Percentiles rank a stretch among this genome's conserved stretches.
Evolutionary conservation across 2,329 filamentous ascomycete genomes (phyloP).

Genomic region (Rachicladosporium sp.): DNA sequence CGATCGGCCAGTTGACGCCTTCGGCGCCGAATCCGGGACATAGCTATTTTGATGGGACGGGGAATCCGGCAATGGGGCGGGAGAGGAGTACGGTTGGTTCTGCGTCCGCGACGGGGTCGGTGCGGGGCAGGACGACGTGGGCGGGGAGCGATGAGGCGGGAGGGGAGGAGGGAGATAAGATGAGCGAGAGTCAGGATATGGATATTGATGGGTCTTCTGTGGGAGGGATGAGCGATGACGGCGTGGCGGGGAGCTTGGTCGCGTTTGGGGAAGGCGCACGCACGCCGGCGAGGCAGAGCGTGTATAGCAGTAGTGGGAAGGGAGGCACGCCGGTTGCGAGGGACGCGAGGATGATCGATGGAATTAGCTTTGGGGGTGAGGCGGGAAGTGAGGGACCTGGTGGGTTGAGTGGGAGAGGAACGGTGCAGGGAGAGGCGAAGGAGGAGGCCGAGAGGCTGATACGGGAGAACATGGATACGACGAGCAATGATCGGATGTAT

Average conservation of each 20-base stretch:
- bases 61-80: constrained; percentile 50
- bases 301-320: constrained; percentile 53
- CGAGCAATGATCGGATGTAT: constrained; percentile 21
- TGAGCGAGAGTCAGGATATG: constrained; percentile 44
- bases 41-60: constrained; percentile 72
- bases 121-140: constrained; percentile 57
- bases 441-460: constrained; percentile 56
- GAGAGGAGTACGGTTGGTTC: constrained; percentile 83
- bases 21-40: constrained; percentile 33
- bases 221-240: constrained; percentile 77
- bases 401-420: constrained; percentile 13
- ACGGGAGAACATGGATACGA: constrained; percentile 44
- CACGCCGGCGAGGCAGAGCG: constrained; percentile 46
- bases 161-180: constrained; percentile 47
- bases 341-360: constrained; percentile 33
- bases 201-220: constrained; percentile 45
- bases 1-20: constrained; percentile 33
- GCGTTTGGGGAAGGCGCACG: constrained; percentile 82
- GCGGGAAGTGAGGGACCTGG: constrained; percentile 26
- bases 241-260: constrained; percentile 61
- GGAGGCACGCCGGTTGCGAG: constrained; percentile 22
- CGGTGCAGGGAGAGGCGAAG: constrained; percentile 7
- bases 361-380: constrained; percentile 32
- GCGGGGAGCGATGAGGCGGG: constrained; percentile 46
- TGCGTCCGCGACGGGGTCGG: constrained; percentile 73